A percentile compares a stretch with the other conserved stretches of the same genome.
These are phyloP conservation scores for Auricularia sp. DNA, from an alignment of 768 basidiomycete genomes.

Conservation along the genomic window DNA sequence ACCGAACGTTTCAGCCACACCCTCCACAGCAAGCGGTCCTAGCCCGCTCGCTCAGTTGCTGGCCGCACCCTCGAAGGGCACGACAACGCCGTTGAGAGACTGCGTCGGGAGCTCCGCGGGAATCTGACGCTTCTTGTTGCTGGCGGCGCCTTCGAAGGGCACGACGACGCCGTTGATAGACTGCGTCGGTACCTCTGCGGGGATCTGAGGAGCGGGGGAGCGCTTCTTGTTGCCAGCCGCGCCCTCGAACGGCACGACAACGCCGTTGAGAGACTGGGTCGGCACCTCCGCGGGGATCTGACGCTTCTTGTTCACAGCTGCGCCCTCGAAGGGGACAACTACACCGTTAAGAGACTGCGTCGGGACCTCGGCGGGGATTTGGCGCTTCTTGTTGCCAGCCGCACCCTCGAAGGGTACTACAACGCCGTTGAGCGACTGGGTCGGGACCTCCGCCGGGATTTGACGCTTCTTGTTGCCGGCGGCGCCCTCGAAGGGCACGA, in stretches of 20 bases:
- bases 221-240: background rate
- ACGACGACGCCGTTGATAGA: background rate
- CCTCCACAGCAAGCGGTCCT: background rate
- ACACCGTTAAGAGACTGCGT: background rate
- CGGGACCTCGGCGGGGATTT: background rate
- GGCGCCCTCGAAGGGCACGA: background rate
- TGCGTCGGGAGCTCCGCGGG: background rate
- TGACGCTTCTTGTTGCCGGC: background rate
- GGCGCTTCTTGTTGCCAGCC: background rate
- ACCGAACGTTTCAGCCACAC: background rate
- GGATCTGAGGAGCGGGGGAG: too few relatives aligned
- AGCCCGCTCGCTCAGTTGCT: background rate
- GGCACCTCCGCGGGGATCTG: background rate
- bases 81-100: background rate
- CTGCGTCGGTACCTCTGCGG: background rate
- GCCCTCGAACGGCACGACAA: background rate
- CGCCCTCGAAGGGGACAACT: background rate
- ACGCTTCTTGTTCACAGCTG: background rate
- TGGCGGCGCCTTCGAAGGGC: background rate
- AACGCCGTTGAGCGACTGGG: background rate
- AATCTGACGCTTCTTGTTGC: background rate
- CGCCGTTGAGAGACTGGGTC: background rate
- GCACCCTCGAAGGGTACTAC: background rate
- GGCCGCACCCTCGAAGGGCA: background rate
- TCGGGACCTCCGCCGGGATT: background rate